phyloP scores from a whole-genome alignment of 2,329 filamentous ascomycete genomes.

The Colletotrichum scovillei region DNA sequence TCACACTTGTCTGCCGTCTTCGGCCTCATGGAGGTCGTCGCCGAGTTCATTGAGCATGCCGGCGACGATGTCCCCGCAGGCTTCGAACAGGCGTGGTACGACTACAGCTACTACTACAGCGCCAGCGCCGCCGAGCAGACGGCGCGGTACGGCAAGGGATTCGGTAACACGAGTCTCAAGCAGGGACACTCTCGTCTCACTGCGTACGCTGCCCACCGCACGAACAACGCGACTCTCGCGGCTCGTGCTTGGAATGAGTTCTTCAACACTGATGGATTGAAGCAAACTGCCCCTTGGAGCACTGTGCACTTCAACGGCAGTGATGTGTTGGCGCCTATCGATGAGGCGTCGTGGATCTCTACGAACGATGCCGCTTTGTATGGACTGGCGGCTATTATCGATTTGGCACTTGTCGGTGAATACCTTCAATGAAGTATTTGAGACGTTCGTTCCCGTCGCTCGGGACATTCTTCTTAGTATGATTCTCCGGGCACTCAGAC shows the following conservation, averaged over 20 bases:
- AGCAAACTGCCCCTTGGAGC: conserved; percentile 48
- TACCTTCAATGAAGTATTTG: neutral
- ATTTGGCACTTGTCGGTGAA: conserved; percentile 54
- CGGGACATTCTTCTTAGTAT: no score
- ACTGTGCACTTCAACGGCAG: conserved; percentile 54
- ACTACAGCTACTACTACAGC: conserved; percentile 70
- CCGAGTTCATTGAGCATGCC: conserved; percentile 64
- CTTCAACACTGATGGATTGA: conserved; percentile 56
- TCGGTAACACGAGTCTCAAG: conserved; percentile 57
- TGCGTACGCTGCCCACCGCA: conserved; percentile 60
- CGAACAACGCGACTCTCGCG: conserved; percentile 59
- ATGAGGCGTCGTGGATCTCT: conserved; percentile 67
- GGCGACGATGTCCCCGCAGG: conserved; percentile 56
- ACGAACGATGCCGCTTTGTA: conserved; percentile 65
- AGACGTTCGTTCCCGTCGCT: neutral
- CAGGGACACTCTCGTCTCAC: conserved; percentile 70
- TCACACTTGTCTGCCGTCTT: conserved; percentile 70
- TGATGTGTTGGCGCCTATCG: conserved; percentile 57
- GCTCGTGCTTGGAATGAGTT: conserved; percentile 66
- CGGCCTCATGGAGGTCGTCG: conserved; percentile 67
- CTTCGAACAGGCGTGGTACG: conserved; percentile 66
- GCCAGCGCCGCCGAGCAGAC: conserved; percentile 61
- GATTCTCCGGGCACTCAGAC: neutral
- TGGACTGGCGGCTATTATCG: conserved; percentile 67
- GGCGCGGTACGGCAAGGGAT: conserved; percentile 62